Conservation (phyloP, 2,329 filamentous ascomycete species). For the Aspergillus sp. region DNA sequence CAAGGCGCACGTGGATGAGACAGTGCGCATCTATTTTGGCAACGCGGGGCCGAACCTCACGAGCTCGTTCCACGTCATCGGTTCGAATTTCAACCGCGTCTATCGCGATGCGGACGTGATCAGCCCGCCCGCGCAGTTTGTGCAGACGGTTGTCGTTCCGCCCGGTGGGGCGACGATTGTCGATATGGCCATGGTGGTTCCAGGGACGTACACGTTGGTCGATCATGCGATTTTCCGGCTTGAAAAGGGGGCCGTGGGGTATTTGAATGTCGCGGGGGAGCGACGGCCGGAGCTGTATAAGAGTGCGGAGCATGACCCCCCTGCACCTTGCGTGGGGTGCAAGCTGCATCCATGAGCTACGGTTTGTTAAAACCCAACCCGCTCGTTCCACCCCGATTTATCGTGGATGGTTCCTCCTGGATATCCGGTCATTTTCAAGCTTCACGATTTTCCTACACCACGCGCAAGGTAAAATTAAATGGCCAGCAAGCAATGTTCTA, state of each 20-base stretch:
- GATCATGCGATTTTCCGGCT: conserved; percentile 42
- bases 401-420: too few relatives aligned
- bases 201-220: conserved; percentile 40
- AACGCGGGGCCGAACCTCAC: conserved; percentile 42
- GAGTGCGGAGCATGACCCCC: too few relatives aligned
- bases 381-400: too few relatives aligned
- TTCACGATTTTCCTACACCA: too few relatives aligned
- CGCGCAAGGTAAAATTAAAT: too few relatives aligned
- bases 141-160: conserved; percentile 35
- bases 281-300: conserved; percentile 25
- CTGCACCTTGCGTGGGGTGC: too few relatives aligned
- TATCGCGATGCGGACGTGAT: conserved; percentile 40
- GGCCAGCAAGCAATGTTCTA: too few relatives aligned
- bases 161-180: conserved; percentile 36
- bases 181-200: conserved; percentile 39
- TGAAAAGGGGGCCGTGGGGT: conserved; percentile 42
- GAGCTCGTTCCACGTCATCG: conserved; percentile 40
- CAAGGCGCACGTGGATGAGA: conserved; percentile 35
- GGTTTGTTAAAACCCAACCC: too few relatives aligned
- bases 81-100: conserved; percentile 34
- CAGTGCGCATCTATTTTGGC: conserved; percentile 42
- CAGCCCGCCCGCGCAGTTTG: conserved; percentile 32
- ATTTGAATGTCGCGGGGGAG: conserved; percentile 39
- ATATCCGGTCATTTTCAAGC: too few relatives aligned
- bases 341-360: too few relatives aligned